A percentile compares a stretch with the other conserved stretches of the same genome.
Evolutionary conservation across 1,284 basidiomycete genomes (phyloP).

Genomic region (Erythrobasidium hasegawianum): DNA sequence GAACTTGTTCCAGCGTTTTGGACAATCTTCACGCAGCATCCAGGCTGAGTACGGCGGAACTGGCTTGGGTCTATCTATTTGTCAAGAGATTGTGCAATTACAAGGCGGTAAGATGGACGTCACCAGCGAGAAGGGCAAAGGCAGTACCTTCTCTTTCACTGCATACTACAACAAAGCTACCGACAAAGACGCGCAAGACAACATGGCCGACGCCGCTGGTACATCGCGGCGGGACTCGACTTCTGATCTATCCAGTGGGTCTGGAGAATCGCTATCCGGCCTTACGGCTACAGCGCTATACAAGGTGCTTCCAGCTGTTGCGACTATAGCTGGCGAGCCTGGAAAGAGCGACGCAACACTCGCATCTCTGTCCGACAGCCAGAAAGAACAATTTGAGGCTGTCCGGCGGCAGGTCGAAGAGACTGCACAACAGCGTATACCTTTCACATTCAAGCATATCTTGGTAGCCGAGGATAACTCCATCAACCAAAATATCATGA

Average conservation of each 20-base stretch:
- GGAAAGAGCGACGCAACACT: not conserved
- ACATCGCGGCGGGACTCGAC: constrained; percentile 10
- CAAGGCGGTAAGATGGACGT: constrained; percentile 41
- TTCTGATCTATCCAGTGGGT: not conserved
- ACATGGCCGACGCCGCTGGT: constrained; percentile 8
- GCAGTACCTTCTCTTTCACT: constrained; percentile 37
- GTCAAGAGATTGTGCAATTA: constrained; percentile 41
- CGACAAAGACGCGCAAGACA: constrained; percentile 18
- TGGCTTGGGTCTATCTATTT: constrained; percentile 36
- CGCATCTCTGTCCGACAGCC: constrained; percentile 9
- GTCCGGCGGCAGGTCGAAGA: constrained; percentile 13
- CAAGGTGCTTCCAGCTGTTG: constrained; percentile 9
- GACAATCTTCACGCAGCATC: constrained; percentile 39
- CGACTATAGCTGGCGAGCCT: constrained; percentile 1
- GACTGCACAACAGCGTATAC: constrained; percentile 4
- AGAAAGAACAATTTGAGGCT: constrained; percentile 1
- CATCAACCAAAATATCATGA: constrained; percentile 36
- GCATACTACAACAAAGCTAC: constrained; percentile 22
- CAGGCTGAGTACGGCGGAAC: constrained; percentile 38
- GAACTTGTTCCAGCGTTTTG: constrained; percentile 38
- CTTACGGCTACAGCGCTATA: constrained; percentile 1
- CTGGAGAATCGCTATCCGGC: not conserved
- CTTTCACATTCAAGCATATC: constrained; percentile 32
- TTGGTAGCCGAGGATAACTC: constrained; percentile 34
- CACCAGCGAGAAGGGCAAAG: constrained; percentile 32